Conservation (phyloP, 1,284 basidiomycete genomes). For the Ustilago tritici region DNA sequence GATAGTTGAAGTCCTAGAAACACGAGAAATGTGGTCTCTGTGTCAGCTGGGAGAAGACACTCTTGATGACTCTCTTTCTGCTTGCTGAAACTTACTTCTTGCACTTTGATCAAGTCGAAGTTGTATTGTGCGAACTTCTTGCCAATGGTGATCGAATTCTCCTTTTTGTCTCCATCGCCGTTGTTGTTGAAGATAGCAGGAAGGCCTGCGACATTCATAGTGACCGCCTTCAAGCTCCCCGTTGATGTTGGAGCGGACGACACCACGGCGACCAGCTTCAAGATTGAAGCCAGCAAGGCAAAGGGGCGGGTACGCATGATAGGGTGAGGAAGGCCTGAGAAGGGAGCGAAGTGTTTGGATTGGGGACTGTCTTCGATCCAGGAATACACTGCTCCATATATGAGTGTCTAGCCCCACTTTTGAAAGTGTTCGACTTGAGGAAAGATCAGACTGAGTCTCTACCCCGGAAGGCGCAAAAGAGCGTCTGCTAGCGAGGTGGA, state of each 20-base stretch:
- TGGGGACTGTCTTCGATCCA: too few species aligned
- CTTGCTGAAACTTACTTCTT: slow-evolving; percentile 18
- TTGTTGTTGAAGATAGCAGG: slow-evolving; percentile 24
- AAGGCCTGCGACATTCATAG: slow-evolving; percentile 32
- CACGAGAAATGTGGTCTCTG: not conserved
- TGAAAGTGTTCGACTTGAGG: too few species aligned
- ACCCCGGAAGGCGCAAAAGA: too few species aligned
- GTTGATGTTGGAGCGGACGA: slow-evolving; percentile 8
- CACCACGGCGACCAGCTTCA: slow-evolving; percentile 9
- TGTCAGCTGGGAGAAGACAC: not conserved
- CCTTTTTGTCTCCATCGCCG: slow-evolving; percentile 25
- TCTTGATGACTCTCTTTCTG: not conserved
- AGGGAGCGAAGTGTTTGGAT: too few species aligned
- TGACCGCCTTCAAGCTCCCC: slow-evolving; percentile 23
- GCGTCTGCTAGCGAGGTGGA: too few species aligned
- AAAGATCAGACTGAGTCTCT: too few species aligned
- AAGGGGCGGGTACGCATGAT: slow-evolving; percentile 12
- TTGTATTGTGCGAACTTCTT: slow-evolving; percentile 21
- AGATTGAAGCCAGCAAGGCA: slow-evolving; percentile 7
- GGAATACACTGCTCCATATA: too few species aligned
- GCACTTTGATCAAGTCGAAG: slow-evolving; percentile 30
- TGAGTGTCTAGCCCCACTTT: too few species aligned
- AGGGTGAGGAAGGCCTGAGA: not conserved
- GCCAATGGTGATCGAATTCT: slow-evolving; percentile 24
- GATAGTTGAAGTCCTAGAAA: slow-evolving; percentile 29